Evolutionary conservation across 2,329 filamentous ascomycete genomes (phyloP).

Genomic region (Gremmenia infestans): DNA sequence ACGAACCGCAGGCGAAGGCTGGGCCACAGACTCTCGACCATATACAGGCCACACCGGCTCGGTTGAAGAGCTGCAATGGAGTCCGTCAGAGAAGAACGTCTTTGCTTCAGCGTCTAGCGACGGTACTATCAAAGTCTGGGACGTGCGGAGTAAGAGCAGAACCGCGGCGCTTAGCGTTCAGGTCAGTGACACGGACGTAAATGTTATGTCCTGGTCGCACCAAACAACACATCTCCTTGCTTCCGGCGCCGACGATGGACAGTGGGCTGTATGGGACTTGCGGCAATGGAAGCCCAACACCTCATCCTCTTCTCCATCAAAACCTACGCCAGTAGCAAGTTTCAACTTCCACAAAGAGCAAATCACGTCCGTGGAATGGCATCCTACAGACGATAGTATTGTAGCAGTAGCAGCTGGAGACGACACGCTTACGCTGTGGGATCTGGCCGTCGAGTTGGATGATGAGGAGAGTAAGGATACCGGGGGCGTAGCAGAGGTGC

Average conservation of each 20-base stretch:
- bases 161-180: conserved; percentile 83
- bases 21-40: conserved; percentile 77
- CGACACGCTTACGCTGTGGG: conserved; percentile 93
- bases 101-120: conserved; percentile 93
- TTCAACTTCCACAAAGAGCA: conserved; percentile 97
- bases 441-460: conserved; percentile 91
- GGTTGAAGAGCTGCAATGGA: conserved; percentile 96
- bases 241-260: conserved; percentile 87
- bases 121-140: conserved; percentile 94
- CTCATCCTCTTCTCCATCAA: conserved; percentile 37
- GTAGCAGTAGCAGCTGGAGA: conserved; percentile 88
- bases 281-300: conserved; percentile 80
- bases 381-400: conserved; percentile 94
- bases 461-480: conserved; percentile 94
- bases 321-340: conserved; percentile 78
- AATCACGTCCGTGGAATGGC: conserved; percentile 94
- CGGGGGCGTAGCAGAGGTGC: conserved; percentile 81
- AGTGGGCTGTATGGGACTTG: conserved; percentile 95
- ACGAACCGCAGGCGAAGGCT: conserved; percentile 80
- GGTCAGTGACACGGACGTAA: conserved; percentile 81
- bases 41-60: conserved; percentile 81
- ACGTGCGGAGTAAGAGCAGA: conserved; percentile 83
- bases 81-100: conserved; percentile 84
- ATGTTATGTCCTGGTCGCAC: conserved; percentile 92
- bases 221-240: conserved; percentile 86